phyloP scores from a whole-genome alignment of 805 yeast species.

The Starmerella stellata region DNA sequence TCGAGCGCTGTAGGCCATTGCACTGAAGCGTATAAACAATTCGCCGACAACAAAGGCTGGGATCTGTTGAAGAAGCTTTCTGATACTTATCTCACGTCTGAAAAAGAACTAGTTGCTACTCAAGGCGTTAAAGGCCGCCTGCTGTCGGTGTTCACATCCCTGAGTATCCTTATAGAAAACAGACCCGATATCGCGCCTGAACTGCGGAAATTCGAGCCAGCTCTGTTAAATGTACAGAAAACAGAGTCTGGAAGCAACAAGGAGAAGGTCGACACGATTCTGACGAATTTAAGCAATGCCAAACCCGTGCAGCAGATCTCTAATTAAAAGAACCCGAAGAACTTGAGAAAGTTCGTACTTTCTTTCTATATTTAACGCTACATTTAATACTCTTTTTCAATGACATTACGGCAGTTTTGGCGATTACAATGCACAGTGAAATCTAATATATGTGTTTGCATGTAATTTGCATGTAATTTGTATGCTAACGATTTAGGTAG shows the following conservation, averaged over 20 bases:
- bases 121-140: constrained; percentile 10
- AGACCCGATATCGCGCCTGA: background rate
- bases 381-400: too few species aligned
- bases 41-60: constrained; percentile 49
- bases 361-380: too few species aligned
- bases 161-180: background rate
- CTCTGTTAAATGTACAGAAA: background rate
- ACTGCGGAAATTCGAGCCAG: constrained; percentile 1
- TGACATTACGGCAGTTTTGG: too few species aligned
- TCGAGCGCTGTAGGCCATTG: constrained; percentile 59
- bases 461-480: too few species aligned
- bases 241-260: constrained; percentile 1
- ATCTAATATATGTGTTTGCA: too few species aligned
- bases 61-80: constrained; percentile 26
- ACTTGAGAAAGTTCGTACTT: too few species aligned
- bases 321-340: background rate
- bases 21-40: constrained; percentile 34
- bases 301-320: constrained; percentile 3
- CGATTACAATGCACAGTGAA: too few species aligned
- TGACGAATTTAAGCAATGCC: constrained; percentile 5
- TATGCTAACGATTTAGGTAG: too few species aligned
- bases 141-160: constrained; percentile 5
- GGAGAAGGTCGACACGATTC: constrained; percentile 10
- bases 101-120: background rate
- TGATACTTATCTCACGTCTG: constrained; percentile 3